Evolutionary conservation across 352 stramenopile genomes (phyloP), one percentile per base, ranked within the genome.

Genomic region (Phytophthora sansomeana): DNA sequence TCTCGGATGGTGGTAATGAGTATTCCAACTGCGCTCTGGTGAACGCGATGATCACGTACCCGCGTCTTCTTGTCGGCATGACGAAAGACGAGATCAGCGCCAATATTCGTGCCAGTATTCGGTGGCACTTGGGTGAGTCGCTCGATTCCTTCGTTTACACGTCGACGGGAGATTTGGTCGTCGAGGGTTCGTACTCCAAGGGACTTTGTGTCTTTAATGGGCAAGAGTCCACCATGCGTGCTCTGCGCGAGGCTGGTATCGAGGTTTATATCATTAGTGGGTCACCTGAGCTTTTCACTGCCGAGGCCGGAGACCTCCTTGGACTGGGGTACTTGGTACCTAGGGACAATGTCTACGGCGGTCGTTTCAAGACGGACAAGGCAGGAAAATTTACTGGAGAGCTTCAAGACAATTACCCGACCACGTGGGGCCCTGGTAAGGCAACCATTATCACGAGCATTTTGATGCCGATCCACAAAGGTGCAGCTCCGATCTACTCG

Each of bases 341-440:
- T 8, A 61, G 52, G n/a, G 29, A 16, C 14, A 85, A 87, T 57
- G 62, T 85, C 17, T 87, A 67, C 24, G 78, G 55, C 32, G 74
- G 81, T 43, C 78, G 78, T 49, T 87, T 85, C 63, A 72, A 57
- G 51, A 78, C 65, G 17, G 43, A 73, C 10, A 33, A 41, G 26
- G 56, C 62, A 29, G 52, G 63, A 38, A 69, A 65, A 28, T 85
- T 87, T 52, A 78, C 76, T 10, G 76, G 76, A 16, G 42, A 75
- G 28, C 47, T 77, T 19, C 32, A 74, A 14, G 58, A 68, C 29
- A 38, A 77, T 44, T 85, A 87, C 63, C 76, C 78, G 32, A 87
- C 80, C 64, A 83, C 76, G 53, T 87, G 76, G 76, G 78, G 76
- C 0, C 75, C 78, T 3, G 78, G 78, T 32, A 87, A 87, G 59